Evolutionary conservation across 2,329 filamentous ascomycete species (phyloP).

Genomic region (Hymenoscyphus infarciens): DNA sequence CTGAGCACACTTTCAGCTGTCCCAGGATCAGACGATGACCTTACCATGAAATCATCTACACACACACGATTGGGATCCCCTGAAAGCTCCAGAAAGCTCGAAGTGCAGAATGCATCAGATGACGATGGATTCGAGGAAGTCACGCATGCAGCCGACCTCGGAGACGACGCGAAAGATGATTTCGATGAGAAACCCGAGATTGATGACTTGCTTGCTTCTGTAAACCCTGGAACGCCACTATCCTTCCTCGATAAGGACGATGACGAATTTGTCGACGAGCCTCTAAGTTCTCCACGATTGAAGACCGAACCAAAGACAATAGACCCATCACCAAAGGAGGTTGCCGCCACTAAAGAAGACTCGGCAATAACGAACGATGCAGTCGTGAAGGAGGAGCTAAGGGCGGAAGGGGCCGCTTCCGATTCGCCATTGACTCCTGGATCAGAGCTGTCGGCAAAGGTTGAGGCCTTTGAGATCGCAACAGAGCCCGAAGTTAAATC

Average conservation of each 20-base stretch:
- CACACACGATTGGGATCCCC: slow-evolving; percentile 46
- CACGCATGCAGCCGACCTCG: slow-evolving; percentile 62
- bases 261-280: slow-evolving; percentile 75
- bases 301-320: slow-evolving; percentile 57
- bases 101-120: slow-evolving; percentile 76
- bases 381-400: background rate
- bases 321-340: slow-evolving; percentile 49
- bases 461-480: slow-evolving; percentile 28
- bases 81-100: slow-evolving; percentile 66
- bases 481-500: slow-evolving; percentile 15
- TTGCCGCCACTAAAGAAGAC: slow-evolving; percentile 36
- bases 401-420: slow-evolving; percentile 49
- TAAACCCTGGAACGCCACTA: slow-evolving; percentile 33
- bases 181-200: slow-evolving; percentile 55
- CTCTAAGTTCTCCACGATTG: slow-evolving; percentile 65
- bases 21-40: slow-evolving; percentile 55
- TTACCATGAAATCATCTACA: slow-evolving; percentile 56
- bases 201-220: slow-evolving; percentile 45
- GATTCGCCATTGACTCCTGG: slow-evolving; percentile 56
- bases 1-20: slow-evolving; percentile 46
- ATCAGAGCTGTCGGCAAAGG: slow-evolving; percentile 37
- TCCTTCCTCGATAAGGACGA: slow-evolving; percentile 58
- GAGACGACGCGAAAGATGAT: slow-evolving; percentile 68
- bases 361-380: slow-evolving; percentile 40
- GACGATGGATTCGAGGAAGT: slow-evolving; percentile 96